A percentile compares a stretch with the other conserved stretches of the same genome.
phyloP scores from a whole-genome alignment of 768 basidiomycete genomes.

The Suillus americanus region DNA sequence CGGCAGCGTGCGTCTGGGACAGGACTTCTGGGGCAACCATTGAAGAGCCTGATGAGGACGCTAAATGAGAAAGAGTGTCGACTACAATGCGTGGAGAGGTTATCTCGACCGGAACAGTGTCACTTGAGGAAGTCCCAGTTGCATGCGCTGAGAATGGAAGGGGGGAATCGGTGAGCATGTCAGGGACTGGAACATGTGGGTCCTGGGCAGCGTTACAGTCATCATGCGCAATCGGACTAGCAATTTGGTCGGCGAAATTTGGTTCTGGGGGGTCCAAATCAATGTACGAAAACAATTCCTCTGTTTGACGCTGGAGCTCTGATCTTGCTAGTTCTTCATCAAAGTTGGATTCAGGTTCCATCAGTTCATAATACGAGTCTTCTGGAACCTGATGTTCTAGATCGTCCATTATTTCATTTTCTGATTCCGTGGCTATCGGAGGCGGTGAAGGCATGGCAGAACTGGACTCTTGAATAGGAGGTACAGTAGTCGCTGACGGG shows the following conservation, averaged over 20 bases:
- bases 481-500: not conserved
- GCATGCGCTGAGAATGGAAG: not conserved
- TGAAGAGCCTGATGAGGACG: not conserved
- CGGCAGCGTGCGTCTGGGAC: not conserved
- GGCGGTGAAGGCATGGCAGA: not conserved
- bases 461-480: not conserved
- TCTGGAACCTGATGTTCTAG: not conserved
- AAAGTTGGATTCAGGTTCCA: not conserved
- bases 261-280: not conserved
- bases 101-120: not conserved
- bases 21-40: not conserved
- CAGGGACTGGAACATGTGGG: not conserved
- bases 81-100: not conserved
- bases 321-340: not conserved
- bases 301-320: conserved; percentile 3
- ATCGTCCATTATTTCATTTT: not conserved
- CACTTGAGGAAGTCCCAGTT: not conserved
- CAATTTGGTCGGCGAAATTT: not conserved
- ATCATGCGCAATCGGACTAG: not conserved
- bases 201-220: not conserved
- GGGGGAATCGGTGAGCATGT: not conserved
- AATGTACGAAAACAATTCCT: not conserved
- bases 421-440: not conserved
- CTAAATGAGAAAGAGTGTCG: not conserved
- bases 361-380: not conserved